Evolutionary conservation across 257 asterid genomes (phyloP).

Genomic region (Buddleja alternifolia): DNA sequence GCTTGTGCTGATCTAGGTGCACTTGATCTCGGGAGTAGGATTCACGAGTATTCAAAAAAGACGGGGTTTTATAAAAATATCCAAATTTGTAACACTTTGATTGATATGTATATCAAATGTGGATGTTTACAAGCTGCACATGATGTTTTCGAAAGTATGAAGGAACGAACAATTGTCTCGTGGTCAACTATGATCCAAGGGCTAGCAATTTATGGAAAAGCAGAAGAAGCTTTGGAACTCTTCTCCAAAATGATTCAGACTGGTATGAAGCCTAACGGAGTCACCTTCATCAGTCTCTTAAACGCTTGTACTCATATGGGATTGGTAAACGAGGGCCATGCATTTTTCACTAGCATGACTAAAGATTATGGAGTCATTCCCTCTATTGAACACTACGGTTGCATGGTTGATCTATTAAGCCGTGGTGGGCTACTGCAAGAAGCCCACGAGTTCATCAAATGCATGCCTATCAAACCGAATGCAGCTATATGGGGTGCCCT

Average conservation of each 20-base stretch:
- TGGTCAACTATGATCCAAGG: slow-evolving; percentile 85
- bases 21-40: slow-evolving; percentile 61
- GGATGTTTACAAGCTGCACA: slow-evolving; percentile 61
- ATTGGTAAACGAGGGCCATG: slow-evolving; percentile 49
- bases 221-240: slow-evolving; percentile 51
- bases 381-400: slow-evolving; percentile 68
- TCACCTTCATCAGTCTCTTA: slow-evolving; percentile 67
- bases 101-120: slow-evolving; percentile 69
- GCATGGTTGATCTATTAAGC: slow-evolving; percentile 79
- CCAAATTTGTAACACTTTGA: slow-evolving; percentile 58
- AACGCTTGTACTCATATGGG: slow-evolving; percentile 78
- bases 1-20: slow-evolving; percentile 72
- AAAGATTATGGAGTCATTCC: slow-evolving; percentile 50
- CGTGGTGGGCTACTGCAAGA: slow-evolving; percentile 66
- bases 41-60: slow-evolving; percentile 48
- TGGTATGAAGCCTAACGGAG: slow-evolving; percentile 60
- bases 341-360: slow-evolving; percentile 57
- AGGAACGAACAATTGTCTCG: slow-evolving; percentile 52
- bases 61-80: slow-evolving; percentile 44
- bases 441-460: slow-evolving; percentile 51
- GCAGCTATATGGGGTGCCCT: slow-evolving; percentile 78
- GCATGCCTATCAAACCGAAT: slow-evolving; percentile 59
- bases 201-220: slow-evolving; percentile 68
- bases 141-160: slow-evolving; percentile 50
- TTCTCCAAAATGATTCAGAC: slow-evolving; percentile 51